Percentiles rank a stretch among this genome's conserved stretches.
These are phyloP conservation scores for Luffa acutangula DNA, from an alignment of 306 rosid genomes.

Conservation along the genomic window DNA sequence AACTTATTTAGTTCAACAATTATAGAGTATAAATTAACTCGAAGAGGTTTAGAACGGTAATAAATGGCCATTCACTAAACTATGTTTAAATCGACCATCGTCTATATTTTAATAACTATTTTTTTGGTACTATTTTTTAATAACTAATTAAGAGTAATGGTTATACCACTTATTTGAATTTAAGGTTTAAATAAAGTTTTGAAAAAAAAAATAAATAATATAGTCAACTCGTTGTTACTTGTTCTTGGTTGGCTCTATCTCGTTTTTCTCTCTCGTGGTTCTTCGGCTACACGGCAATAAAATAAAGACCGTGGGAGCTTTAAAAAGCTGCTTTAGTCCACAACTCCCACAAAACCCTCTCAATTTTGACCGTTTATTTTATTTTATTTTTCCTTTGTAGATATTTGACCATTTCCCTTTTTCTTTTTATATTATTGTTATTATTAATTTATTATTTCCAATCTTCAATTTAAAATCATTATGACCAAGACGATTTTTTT, in stretches of 20 bases:
- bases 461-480: no score
- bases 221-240: slow-evolving; percentile 9
- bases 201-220: neutral
- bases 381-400: neutral
- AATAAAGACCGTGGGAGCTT: neutral
- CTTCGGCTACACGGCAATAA: slow-evolving; percentile 10
- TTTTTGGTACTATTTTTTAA: no score
- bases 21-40: no score
- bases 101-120: no score
- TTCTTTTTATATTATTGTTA: neutral
- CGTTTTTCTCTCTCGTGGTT: slow-evolving; percentile 19
- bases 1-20: no score
- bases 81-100: no score
- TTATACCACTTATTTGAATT: neutral
- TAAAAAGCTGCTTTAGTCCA: neutral
- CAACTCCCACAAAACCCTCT: neutral
- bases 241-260: slow-evolving; percentile 3
- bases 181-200: no score
- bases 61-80: no score
- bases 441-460: no score
- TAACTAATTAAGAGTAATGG: no score
- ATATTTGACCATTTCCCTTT: neutral
- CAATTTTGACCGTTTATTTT: neutral
- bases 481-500: no score
- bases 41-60: no score